Evolutionary conservation across 2,329 filamentous ascomycete species (phyloP).

Genomic region (Xenosphaeropsis pyriputrescens): DNA sequence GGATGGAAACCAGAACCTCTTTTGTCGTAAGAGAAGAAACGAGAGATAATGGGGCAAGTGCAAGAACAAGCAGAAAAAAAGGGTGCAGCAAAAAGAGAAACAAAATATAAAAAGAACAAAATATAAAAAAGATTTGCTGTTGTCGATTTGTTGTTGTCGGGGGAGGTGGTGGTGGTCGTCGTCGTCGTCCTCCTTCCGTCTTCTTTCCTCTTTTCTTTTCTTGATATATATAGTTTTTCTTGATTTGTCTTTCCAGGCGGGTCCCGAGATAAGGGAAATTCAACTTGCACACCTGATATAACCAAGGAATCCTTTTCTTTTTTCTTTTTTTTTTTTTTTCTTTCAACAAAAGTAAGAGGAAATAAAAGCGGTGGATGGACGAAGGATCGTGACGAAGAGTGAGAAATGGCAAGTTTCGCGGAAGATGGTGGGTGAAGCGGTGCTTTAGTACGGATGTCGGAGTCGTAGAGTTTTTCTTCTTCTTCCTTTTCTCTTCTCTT

Average conservation of each 20-base stretch:
- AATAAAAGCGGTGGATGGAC: conserved; percentile 30
- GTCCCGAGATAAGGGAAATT: conserved; percentile 39
- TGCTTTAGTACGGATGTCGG: too few species aligned
- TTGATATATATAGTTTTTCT: too few species aligned
- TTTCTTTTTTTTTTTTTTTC: too few species aligned
- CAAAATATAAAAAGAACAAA: conserved; percentile 25
- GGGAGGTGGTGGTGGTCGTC: too few species aligned
- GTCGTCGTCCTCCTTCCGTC: too few species aligned
- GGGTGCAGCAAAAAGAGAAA: conserved; percentile 14
- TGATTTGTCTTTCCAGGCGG: conserved; percentile 20
- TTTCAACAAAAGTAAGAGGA: conserved; percentile 24
- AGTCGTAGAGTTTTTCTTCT: too few species aligned
- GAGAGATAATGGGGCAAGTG: conserved; percentile 17
- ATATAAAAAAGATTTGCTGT: conserved; percentile 7
- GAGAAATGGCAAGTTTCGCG: conserved; percentile 22
- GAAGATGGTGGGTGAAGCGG: neutral
- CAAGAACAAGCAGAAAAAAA: conserved; percentile 4
- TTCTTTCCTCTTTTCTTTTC: too few species aligned
- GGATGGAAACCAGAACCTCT: neutral
- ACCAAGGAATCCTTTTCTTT: conserved; percentile 38
- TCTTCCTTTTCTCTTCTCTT: too few species aligned
- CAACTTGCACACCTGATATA: conserved; percentile 47
- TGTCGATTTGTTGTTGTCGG: too few species aligned
- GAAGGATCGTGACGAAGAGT: conserved; percentile 39
- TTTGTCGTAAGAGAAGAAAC: conserved; percentile 2